Conservation (phyloP, 129 eudicot genomes). For the Lactuca saligna region DNA sequence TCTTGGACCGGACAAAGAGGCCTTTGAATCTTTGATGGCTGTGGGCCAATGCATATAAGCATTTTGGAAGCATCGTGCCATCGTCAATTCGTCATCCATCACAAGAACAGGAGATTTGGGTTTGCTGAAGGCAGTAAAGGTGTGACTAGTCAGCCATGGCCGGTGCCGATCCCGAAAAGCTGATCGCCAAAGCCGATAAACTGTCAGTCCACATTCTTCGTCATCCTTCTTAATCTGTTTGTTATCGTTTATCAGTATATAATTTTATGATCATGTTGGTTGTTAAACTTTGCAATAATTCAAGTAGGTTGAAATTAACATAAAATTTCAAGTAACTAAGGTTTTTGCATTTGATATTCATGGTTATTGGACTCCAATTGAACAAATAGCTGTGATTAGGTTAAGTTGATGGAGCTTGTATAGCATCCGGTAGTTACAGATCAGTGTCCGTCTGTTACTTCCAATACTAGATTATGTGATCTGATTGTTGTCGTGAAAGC, state of each 20-base stretch:
- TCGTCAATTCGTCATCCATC: neutral
- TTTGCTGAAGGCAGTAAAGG: conserved; percentile 15
- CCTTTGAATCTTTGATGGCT: neutral
- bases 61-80: neutral
- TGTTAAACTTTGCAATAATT: conserved; percentile 6
- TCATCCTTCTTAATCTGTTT: conserved; percentile 1
- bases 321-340: conserved; percentile 10
- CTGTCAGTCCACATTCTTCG: conserved; percentile 41
- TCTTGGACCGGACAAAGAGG: conserved; percentile 11
- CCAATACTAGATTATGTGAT: neutral
- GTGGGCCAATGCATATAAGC: conserved; percentile 9
- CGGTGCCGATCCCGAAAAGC: conserved; percentile 68
- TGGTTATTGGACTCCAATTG: conserved; percentile 8
- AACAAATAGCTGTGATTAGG: conserved; percentile 20
- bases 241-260: neutral
- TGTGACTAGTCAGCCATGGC: conserved; percentile 50
- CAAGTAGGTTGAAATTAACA: conserved; percentile 2
- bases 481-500: conserved; percentile 6
- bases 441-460: conserved; percentile 3
- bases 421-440: conserved; percentile 23
- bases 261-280: conserved; percentile 14
- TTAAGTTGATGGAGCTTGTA: conserved; percentile 18
- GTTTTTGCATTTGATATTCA: neutral
- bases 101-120: conserved; percentile 6
- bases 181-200: conserved; percentile 79